A percentile compares a stretch with the other conserved stretches of the same genome.
phyloP scores from a whole-genome alignment of 805 yeast species.

The Candida lessepsii region DNA sequence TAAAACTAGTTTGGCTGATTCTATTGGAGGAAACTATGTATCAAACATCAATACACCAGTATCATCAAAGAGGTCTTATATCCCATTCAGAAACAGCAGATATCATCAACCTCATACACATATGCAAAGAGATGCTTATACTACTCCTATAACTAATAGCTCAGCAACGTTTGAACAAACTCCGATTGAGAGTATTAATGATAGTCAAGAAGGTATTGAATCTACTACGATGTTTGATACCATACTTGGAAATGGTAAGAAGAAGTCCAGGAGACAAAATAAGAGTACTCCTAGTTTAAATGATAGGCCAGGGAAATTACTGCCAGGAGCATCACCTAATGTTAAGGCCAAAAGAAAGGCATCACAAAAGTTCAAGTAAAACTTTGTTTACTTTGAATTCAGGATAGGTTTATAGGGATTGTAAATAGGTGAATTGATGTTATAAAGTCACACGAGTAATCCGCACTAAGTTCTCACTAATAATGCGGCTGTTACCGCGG shows the following conservation, averaged over 20 bases:
- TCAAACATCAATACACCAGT: conserved; percentile 10
- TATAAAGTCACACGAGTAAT: not conserved
- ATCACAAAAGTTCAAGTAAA: conserved; percentile 22
- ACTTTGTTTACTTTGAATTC: too few species aligned
- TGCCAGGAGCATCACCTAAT: conserved; percentile 10
- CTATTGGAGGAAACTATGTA: conserved; percentile 32
- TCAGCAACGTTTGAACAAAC: conserved; percentile 24
- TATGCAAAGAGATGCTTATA: conserved; percentile 17
- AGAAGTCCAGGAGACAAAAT: conserved; percentile 18
- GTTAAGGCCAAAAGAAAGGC: conserved; percentile 19
- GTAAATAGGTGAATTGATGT: not conserved
- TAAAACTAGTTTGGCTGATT: conserved; percentile 71
- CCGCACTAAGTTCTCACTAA: too few species aligned
- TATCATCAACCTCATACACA: conserved; percentile 13
- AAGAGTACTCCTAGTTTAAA: conserved; percentile 16
- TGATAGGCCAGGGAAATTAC: conserved; percentile 1
- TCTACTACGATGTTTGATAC: conserved; percentile 24
- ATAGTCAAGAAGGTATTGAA: conserved; percentile 5
- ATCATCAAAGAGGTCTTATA: conserved; percentile 32
- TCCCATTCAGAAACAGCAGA: conserved; percentile 40
- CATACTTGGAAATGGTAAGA: conserved; percentile 26
- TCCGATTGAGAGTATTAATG: conserved; percentile 11
- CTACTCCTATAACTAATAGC: conserved; percentile 24
- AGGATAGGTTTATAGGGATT: too few species aligned
- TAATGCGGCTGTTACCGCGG: too few species aligned